Evolutionary conservation across 75 land plant species (phyloP), one percentile per base, ranked within the genome.

Genomic region (Selaginella tamariscina): DNA sequence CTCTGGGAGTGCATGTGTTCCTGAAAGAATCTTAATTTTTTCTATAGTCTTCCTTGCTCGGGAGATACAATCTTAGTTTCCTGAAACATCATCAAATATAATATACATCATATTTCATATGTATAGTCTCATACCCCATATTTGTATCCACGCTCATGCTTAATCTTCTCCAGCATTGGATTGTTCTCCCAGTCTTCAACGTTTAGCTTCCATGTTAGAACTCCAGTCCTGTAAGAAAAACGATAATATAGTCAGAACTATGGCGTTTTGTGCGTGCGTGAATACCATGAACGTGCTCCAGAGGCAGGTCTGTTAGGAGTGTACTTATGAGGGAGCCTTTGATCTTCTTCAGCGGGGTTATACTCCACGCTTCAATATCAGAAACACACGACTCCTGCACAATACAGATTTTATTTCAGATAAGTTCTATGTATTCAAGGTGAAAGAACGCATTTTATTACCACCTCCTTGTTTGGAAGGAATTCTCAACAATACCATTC

Each of bases 1-100:
- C 65, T 74, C 39, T 74, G 39, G 11, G 74, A 49, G 29, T 74
- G 76, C 55, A 70, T 55, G 23, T 74, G 76, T 49, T 74, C 76
- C 1, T 49, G 30, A 33, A 69, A 73, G 72, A 73, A 73, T 27
- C 32, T 56, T 28, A 27, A 30, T 24, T 68, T 33, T 62, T 73
- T 73, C n/a, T 30, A n/a, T 73, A 73, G 59, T 68, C 56, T 31
- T 68, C 75, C 31, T 68, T 20, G 59, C 11, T 70, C 75, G 1
- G 72, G 75, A 0, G 75, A 70, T 8, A 73, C 75, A 1, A 70
- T 68, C 73, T 67, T 32, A 24, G 72, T 73, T 18, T 68, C 73
- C 76, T 74, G 66, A 55, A 39, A 39, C 11, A 39, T 5, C 49
- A 39, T n/a, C n/a, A n/a, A n/a, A n/a, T n/a, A n/a, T n/a, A n/a